phyloP scores from a whole-genome alignment of 129 eudicot species.

The Lonicera japonica region DNA sequence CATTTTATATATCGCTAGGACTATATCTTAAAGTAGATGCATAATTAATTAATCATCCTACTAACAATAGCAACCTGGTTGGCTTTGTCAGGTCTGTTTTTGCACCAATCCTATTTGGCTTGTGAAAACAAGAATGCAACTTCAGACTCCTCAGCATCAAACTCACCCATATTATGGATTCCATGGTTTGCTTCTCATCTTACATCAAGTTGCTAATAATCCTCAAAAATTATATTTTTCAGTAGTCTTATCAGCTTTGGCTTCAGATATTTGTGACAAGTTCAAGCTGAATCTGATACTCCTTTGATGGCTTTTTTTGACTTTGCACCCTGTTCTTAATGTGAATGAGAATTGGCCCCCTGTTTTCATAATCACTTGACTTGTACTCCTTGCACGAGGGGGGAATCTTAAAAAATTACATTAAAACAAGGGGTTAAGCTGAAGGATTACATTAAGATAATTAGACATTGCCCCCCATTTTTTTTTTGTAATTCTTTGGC shows the following conservation, averaged over 20 bases:
- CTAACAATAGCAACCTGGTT: slow-evolving; percentile 7
- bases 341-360: too few species aligned
- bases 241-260: background rate
- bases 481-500: too few species aligned
- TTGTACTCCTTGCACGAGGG: too few species aligned
- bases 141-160: slow-evolving; percentile 88
- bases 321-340: too few species aligned
- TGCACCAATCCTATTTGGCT: slow-evolving; percentile 98
- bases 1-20: too few species aligned
- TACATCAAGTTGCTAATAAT: slow-evolving; percentile 4
- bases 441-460: too few species aligned
- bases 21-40: too few species aligned
- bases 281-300: background rate
- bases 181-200: slow-evolving; percentile 48
- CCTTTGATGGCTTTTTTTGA: background rate
- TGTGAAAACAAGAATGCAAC: slow-evolving; percentile 97
- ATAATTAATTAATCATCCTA: too few species aligned
- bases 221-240: slow-evolving; percentile 3
- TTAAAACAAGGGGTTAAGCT: too few species aligned
- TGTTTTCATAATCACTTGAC: too few species aligned
- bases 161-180: slow-evolving; percentile 73
- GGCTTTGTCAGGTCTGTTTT: slow-evolving; percentile 59
- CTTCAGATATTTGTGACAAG: background rate
- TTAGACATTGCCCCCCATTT: too few species aligned
- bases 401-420: too few species aligned